Percentiles rank a stretch among this genome's conserved stretches.
Evolutionary conservation across 345 rosid species (phyloP).

Genomic region (Euphorbia tirucalli): DNA sequence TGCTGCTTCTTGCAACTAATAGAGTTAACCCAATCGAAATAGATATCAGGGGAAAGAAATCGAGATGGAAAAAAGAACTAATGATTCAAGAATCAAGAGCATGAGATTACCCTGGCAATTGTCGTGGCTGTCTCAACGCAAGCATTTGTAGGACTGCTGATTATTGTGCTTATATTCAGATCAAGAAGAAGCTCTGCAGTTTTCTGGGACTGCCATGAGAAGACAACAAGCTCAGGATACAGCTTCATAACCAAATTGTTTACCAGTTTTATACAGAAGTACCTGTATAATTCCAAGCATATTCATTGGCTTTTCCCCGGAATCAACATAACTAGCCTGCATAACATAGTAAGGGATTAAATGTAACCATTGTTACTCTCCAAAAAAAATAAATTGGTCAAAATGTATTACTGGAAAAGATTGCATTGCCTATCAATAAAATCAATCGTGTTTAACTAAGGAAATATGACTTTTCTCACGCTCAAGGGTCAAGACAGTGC

Average conservation of each 20-base stretch:
- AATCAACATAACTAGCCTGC: slow-evolving; percentile 43
- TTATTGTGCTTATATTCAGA: slow-evolving; percentile 54
- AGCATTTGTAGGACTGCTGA: slow-evolving; percentile 56
- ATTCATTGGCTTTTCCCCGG: slow-evolving; percentile 55
- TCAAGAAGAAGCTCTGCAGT: slow-evolving; percentile 91
- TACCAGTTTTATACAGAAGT: slow-evolving; percentile 7
- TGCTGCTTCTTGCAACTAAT: slow-evolving; percentile 93
- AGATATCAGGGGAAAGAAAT: background rate
- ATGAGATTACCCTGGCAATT: slow-evolving; percentile 55
- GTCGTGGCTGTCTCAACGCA: slow-evolving; percentile 57
- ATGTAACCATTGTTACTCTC: background rate
- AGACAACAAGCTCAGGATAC: slow-evolving; percentile 22
- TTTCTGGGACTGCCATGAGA: slow-evolving; percentile 73
- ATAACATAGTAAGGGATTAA: slow-evolving; percentile 5
- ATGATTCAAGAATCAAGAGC: background rate
- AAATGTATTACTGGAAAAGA: background rate
- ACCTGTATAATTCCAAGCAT: slow-evolving; percentile 93
- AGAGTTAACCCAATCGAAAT: background rate
- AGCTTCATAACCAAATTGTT: background rate
- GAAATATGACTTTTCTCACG: background rate
- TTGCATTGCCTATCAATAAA: background rate
- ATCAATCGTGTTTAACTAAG: background rate
- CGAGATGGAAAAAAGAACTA: background rate
- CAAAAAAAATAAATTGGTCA: background rate
- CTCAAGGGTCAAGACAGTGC: background rate